These are phyloP conservation scores for Coemansia reversa DNA, from an alignment of 192 early-diverging fungal species.

Conservation along the genomic window DNA sequence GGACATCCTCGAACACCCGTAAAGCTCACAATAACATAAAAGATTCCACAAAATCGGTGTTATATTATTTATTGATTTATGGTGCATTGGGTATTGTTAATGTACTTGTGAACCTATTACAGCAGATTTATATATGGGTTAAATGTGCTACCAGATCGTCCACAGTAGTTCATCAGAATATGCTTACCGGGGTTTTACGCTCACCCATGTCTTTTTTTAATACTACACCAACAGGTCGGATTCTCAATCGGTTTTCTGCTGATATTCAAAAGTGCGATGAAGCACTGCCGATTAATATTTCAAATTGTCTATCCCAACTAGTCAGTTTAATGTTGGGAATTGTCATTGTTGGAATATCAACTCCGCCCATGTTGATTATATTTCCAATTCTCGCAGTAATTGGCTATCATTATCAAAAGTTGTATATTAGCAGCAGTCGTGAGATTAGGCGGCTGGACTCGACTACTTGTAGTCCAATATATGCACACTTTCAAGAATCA, in stretches of 20 bases:
- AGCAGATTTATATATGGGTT: conserved; percentile 77
- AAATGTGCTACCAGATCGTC: conserved; percentile 70
- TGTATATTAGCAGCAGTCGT: conserved; percentile 75
- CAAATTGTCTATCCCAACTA: conserved; percentile 59
- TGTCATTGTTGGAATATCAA: conserved; percentile 49
- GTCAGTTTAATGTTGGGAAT: conserved; percentile 56
- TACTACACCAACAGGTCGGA: conserved; percentile 68
- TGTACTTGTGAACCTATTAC: conserved; percentile 64
- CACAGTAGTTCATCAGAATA: conserved; percentile 61
- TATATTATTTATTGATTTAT: conserved; percentile 72
- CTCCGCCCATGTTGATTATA: conserved; percentile 67
- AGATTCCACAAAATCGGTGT: conserved; percentile 36
- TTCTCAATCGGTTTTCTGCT: conserved; percentile 71
- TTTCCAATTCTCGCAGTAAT: conserved; percentile 69
- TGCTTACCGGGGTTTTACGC: conserved; percentile 63
- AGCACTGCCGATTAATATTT: conserved; percentile 56
- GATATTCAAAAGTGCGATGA: conserved; percentile 62
- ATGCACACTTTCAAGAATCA: conserved; percentile 77
- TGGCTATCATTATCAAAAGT: conserved; percentile 66
- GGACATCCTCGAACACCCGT: conserved; percentile 58
- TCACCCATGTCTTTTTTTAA: conserved; percentile 77
- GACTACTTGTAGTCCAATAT: conserved; percentile 72
- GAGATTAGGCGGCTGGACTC: conserved; percentile 86
- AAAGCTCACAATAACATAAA: conserved; percentile 3
- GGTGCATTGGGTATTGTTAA: conserved; percentile 67